Evolutionary conservation across 108 stramenopile genomes (phyloP).

Genomic region (Nannochloropsis granulata): DNA sequence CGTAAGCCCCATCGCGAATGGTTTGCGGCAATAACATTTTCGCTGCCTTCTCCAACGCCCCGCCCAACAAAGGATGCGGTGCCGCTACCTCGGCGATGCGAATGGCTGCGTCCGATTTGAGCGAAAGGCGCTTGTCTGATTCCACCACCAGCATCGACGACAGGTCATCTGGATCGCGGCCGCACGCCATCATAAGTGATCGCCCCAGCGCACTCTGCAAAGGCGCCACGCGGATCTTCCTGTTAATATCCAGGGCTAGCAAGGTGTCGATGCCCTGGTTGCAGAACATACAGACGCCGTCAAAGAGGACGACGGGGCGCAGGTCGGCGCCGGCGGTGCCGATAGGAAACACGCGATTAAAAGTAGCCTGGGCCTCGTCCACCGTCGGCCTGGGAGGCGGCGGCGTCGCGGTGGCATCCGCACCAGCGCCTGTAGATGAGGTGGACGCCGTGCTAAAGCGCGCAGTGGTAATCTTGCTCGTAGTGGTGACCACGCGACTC

Average conservation of each 20-base stretch:
- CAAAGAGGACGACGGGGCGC: neutral
- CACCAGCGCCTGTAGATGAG: neutral
- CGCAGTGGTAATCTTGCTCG: neutral
- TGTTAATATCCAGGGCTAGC: neutral
- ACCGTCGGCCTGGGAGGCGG: neutral
- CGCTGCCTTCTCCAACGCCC: neutral
- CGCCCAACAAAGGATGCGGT: neutral
- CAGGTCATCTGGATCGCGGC: neutral
- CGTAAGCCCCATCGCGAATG: conserved; percentile 14
- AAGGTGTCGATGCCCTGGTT: neutral
- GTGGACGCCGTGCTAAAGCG: neutral
- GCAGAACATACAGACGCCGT: neutral
- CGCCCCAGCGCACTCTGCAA: neutral
- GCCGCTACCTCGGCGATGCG: neutral
- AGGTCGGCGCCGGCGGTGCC: neutral
- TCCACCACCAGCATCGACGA: neutral
- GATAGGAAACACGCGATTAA: neutral
- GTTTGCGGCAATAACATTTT: neutral
- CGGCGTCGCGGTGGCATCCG: neutral
- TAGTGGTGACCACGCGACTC: too few relatives aligned
- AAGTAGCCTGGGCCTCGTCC: neutral
- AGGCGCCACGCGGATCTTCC: neutral
- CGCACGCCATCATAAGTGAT: neutral
- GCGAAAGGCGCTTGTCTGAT: neutral
- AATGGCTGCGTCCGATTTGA: neutral